These are phyloP conservation scores for Pythium angustatum DNA, from an alignment of 352 stramenopile genomes.

Conservation along the genomic window DNA sequence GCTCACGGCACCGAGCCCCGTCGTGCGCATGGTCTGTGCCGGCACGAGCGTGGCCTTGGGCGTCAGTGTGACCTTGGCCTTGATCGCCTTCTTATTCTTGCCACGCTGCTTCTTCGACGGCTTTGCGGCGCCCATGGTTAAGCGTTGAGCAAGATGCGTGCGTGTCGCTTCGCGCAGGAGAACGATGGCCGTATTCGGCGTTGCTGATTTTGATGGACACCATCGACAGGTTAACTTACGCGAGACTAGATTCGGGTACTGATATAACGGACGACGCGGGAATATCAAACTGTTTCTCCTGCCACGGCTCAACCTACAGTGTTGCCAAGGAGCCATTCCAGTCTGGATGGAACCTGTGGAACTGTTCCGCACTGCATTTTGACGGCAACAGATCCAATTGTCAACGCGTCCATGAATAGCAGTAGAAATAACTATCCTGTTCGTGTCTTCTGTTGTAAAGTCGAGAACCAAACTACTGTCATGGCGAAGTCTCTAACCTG, in stretches of 20 bases:
- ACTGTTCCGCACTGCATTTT: too few species aligned
- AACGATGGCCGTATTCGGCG: too few species aligned
- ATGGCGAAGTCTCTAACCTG: neutral
- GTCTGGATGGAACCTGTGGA: too few species aligned
- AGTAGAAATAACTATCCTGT: too few species aligned
- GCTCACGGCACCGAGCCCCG: constrained; percentile 17
- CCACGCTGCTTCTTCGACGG: constrained; percentile 80
- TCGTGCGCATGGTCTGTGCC: constrained; percentile 4
- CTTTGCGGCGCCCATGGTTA: constrained; percentile 51
- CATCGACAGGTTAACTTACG: constrained; percentile 18
- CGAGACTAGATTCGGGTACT: neutral
- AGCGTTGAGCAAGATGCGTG: neutral
- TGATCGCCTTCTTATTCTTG: constrained; percentile 55
- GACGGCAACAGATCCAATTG: too few species aligned
- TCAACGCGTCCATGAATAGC: too few species aligned
- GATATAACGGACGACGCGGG: neutral
- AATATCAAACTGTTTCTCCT: neutral
- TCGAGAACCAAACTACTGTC: too few species aligned
- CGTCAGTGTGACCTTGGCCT: constrained; percentile 21
- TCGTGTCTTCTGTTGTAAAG: too few species aligned
- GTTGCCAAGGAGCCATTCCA: too few species aligned
- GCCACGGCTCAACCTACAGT: too few species aligned
- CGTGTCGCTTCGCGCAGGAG: constrained; percentile 7
- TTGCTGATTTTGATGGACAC: constrained; percentile 5
- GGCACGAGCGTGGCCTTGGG: neutral